phyloP scores from a whole-genome alignment of 1,284 basidiomycete species.

The Cutaneotrichosporon sp. region DNA sequence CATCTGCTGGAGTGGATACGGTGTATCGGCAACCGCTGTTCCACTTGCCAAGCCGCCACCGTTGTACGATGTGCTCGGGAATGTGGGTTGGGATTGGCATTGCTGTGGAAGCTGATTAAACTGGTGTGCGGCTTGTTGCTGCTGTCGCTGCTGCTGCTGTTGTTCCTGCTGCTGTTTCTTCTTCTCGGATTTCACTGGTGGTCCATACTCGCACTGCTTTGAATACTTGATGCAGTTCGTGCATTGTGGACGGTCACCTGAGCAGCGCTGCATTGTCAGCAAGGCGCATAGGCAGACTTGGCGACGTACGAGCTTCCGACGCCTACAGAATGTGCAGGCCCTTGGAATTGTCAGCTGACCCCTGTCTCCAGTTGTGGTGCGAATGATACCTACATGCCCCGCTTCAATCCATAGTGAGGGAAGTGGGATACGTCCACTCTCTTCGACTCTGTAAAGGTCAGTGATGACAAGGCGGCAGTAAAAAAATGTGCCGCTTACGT shows the following conservation, averaged over 20 bases:
- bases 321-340: conserved; percentile 42
- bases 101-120: background rate
- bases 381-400: conserved; percentile 13
- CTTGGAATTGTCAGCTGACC: conserved; percentile 14
- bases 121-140: background rate
- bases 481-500: background rate
- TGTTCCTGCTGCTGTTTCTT: background rate
- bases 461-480: background rate
- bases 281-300: background rate
- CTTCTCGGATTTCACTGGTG: conserved; percentile 13
- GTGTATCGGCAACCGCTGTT: too few relatives aligned
- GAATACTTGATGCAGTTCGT: conserved; percentile 38
- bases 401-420: conserved; percentile 20
- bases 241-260: conserved; percentile 34
- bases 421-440: conserved; percentile 22
- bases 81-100: background rate
- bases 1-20: background rate
- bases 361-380: too few relatives aligned
- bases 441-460: background rate
- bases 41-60: background rate
- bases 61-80: background rate
- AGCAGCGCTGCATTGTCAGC: conserved; percentile 29
- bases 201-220: conserved; percentile 36
- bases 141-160: background rate
- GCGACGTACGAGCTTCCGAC: conserved; percentile 35